Evolutionary conservation across 2,329 filamentous ascomycete genomes (phyloP).

Genomic region (Cladophialophora psammophila): DNA sequence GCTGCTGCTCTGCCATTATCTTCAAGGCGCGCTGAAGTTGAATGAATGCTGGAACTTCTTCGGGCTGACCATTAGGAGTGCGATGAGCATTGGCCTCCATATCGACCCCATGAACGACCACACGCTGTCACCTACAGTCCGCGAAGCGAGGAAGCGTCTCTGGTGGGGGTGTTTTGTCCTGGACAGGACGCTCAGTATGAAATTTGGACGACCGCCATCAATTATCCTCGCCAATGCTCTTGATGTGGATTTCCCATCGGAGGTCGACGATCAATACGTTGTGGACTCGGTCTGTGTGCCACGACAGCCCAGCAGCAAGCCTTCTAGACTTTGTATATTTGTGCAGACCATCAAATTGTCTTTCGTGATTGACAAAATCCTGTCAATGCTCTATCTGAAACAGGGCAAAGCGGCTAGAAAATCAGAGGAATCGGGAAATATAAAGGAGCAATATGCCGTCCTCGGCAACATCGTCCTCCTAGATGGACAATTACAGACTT

Average conservation of each 20-base stretch:
- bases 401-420: not conserved
- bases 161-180: constrained; percentile 13
- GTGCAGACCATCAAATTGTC: constrained; percentile 5
- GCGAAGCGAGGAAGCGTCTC: not conserved
- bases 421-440: not conserved
- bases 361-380: constrained; percentile 1
- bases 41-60: too few species aligned
- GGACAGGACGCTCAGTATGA: constrained; percentile 9
- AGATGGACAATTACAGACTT: constrained; percentile 1
- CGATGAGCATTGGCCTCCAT: too few species aligned
- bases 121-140: too few species aligned
- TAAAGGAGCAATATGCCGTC: not conserved
- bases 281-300: not conserved
- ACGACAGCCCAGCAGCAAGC: not conserved
- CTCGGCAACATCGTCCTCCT: not conserved
- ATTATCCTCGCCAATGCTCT: not conserved
- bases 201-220: constrained; percentile 1
- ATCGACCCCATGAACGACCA: too few species aligned
- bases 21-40: too few species aligned
- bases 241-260: not conserved
- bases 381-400: constrained; percentile 1
- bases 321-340: not conserved
- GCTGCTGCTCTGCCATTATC: too few species aligned
- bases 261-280: constrained; percentile 10
- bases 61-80: too few species aligned